Evolutionary conservation across 371 early-diverging fungal genomes (phyloP).

Genomic region (Funneliformis caledonium): DNA sequence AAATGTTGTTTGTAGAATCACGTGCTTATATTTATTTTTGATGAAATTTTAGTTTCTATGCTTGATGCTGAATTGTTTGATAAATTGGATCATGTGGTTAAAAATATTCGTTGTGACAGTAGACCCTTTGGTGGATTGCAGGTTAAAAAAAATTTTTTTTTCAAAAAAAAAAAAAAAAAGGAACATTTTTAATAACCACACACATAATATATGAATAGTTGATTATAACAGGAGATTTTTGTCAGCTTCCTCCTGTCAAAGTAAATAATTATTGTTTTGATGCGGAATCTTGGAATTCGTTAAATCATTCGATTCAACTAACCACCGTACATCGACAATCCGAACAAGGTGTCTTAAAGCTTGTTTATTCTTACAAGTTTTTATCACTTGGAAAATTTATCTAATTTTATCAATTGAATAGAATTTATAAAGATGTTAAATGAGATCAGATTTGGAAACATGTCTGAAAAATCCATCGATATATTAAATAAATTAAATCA

Average conservation of each 20-base stretch:
- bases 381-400: not conserved
- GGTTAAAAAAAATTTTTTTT: not conserved
- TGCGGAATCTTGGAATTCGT: conserved; percentile 61
- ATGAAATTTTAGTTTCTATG: conserved; percentile 75
- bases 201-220: conserved; percentile 49
- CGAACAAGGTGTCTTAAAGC: conserved; percentile 49
- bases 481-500: conserved; percentile 59
- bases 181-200: not conserved
- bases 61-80: conserved; percentile 81
- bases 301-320: conserved; percentile 56
- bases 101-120: conserved; percentile 51
- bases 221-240: conserved; percentile 87
- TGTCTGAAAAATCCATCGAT: conserved; percentile 54
- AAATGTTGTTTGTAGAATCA: too few species aligned
- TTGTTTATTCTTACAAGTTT: not conserved
- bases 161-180: not conserved
- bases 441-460: conserved; percentile 64
- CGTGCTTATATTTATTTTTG: not conserved
- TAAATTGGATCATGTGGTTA: conserved; percentile 76
- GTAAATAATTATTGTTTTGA: conserved; percentile 74
- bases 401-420: conserved; percentile 18
- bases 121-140: conserved; percentile 79
- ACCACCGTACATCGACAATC: conserved; percentile 60
- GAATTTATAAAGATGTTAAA: conserved; percentile 67
- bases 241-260: conserved; percentile 87